Evolutionary conservation across 805 yeast genomes (phyloP), one percentile per base, ranked within the genome.

Genomic region (Saccharomycopsis sp.): DNA sequence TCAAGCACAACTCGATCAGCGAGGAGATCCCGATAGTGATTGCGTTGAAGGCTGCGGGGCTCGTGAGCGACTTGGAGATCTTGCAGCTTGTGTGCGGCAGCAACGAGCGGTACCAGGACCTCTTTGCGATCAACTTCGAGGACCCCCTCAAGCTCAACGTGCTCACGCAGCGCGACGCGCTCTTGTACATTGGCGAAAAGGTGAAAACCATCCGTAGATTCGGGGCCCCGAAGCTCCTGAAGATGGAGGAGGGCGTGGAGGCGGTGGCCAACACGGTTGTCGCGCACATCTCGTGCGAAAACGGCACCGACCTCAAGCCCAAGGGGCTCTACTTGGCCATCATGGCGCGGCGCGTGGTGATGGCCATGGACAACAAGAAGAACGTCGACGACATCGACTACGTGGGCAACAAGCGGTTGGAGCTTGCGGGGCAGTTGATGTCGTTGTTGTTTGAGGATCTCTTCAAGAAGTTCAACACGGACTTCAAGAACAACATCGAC

Each of bases 321-420:
- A 94, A 94, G 74, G 97, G 98, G 0, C 71, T 94, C 41, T 94
- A 94, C 69, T 83, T 94, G 64, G 97, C 97, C 1, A 84, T 90
- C 73, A 94, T 94, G 99, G 88, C 99, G 1, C 82, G 99, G 69
- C 81, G 98, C 68, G 98, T 92, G 2, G 80, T 94, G 21, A 89
- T 90, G 95, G 89, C 99, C 2, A 89, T 94, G 85, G 85, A 89
- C 63, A 88, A 94, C 67, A 95, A 97, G 5, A 84, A 84, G 64
- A 85, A 90, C 85, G 96, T 94, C n/a, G 99, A 94, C 68, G 99
- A 94, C 72, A 84, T 98, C 73, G 99, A 94, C 75, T 94, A 94
- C 68, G 98, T 94, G 51, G 99, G 99, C 77, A 92, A 92, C 74
- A 94, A 94, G 72, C 87, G 99, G 73, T 78, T 94, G 63, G 99